A percentile compares a stretch with the other conserved stretches of the same genome.
Conservation (phyloP, 345 rosid species). For the Populus ilicifolia region DNA sequence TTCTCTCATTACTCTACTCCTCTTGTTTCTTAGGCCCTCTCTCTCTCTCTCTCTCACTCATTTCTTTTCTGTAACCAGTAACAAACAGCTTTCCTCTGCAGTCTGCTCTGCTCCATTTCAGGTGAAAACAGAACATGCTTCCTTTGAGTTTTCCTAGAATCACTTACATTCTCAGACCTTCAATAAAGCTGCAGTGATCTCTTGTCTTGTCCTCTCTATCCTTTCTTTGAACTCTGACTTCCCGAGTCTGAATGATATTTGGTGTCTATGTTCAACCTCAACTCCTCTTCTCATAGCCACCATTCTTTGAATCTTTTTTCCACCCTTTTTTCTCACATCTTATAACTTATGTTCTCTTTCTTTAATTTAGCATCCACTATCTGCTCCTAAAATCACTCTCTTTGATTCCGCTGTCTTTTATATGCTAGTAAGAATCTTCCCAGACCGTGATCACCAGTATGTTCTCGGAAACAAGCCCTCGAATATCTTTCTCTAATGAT, state of each 20-base stretch:
- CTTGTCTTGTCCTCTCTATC: neutral
- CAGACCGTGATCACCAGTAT: slow-evolving; percentile 17
- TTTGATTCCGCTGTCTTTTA: neutral
- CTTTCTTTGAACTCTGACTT: neutral
- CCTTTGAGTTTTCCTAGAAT: neutral
- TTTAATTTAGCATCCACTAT: neutral
- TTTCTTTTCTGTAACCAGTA: neutral
- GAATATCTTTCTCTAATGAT: slow-evolving; percentile 57
- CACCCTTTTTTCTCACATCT: neutral
- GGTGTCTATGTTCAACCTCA: slow-evolving; percentile 9
- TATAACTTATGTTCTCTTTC: neutral
- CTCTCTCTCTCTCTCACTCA: neutral
- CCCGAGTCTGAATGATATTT: neutral
- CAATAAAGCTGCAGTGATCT: slow-evolving; percentile 2
- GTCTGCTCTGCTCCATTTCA: slow-evolving; percentile 22
- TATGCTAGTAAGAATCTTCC: neutral
- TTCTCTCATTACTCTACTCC: slow-evolving; percentile 5
- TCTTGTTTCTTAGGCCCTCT: neutral
- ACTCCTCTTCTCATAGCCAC: slow-evolving; percentile 18
- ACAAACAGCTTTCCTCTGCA: slow-evolving; percentile 16
- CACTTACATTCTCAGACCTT: slow-evolving; percentile 3
- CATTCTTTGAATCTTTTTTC: slow-evolving; percentile 23
- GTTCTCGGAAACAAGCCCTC: slow-evolving; percentile 58
- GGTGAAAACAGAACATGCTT: slow-evolving; percentile 14
- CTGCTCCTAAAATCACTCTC: too few relatives aligned